Base-by-base conservation (phyloP, 176 grass and related monocot genomes). In the Puya raimondii region DNA sequence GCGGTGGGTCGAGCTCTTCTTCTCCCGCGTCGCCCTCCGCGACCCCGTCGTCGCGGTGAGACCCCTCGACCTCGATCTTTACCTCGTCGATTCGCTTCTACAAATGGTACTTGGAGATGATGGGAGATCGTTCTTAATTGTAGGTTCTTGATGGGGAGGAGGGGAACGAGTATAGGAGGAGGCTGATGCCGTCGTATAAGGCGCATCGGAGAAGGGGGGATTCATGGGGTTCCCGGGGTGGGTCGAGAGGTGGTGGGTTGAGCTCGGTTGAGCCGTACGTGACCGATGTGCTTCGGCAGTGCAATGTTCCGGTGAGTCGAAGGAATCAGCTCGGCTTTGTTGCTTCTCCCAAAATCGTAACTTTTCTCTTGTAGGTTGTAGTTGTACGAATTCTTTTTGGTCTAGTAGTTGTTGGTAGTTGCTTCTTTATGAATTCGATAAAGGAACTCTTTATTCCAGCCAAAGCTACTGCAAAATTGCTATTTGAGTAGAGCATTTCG, bases 101-200 rank as follows among this genome's bases (percentile, higher is more conserved):
- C 54, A 16, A 18, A 15, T 23, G 47, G 8, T 47, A 15, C 14
- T 56, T 74, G 1, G 6, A 11, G 14, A 21, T 49, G 9, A 49
- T 3, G 14, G 33, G 10, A 33, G 42, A 12, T 33, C 1, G 4
- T 72, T 4, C 61, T 4, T 49, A 12, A 15, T 61, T 65, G 12
- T 64, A 93, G 89, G 89, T 88, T 69, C 51, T 97, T n/a, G 89
- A 97, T 10, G 94, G 94, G 12, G 84, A 85, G 47, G 84, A 72
- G 14, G 89, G 94, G 11, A 92, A 93, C 63, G 86, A 88, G 74
- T 90, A 88, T 65, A 65, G 89, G 73, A 85, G 84, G 64, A 70
- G 71, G 51, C 59, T 90, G 51, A 53, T 93, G 71, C 94, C 89
- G 15, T 97, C 84, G 4, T 97, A 97, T 70, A 97, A 92, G 61